Percentiles rank a stretch among this genome's conserved stretches.
Conservation (phyloP, 331 rosid species). For the Cucumis variabilis region DNA sequence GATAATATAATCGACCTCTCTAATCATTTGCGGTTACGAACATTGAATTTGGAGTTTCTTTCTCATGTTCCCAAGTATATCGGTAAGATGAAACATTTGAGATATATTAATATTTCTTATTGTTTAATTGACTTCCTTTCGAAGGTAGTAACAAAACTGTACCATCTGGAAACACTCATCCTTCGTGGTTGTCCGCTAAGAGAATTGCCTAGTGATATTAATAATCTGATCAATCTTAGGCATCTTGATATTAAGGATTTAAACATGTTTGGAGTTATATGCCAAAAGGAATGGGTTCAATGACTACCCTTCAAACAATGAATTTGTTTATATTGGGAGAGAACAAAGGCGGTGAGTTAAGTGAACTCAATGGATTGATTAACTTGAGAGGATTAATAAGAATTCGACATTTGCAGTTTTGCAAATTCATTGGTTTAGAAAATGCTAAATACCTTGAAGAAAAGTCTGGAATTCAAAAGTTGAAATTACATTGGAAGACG, state of each 20-base stretch:
- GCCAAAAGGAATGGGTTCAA: not conserved
- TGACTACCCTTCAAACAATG: not conserved
- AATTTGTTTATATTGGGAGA: not conserved
- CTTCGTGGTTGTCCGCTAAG: not conserved
- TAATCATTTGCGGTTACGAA: not conserved
- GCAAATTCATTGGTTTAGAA: not conserved
- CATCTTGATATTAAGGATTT: not conserved
- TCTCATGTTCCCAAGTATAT: too few species aligned
- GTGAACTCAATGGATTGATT: not conserved
- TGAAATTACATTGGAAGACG: not conserved
- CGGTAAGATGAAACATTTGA: slow-evolving; percentile 9
- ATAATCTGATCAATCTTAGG: not conserved
- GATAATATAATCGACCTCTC: too few species aligned
- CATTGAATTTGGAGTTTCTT: not conserved
- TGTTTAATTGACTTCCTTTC: not conserved
- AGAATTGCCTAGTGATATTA: not conserved
- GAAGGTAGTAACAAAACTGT: not conserved
- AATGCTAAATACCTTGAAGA: too few species aligned
- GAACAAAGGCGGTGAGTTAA: not conserved
- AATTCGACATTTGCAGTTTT: not conserved
- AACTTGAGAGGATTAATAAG: not conserved
- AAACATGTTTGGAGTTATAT: not conserved
- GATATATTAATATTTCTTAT: not conserved
- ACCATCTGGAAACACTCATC: slow-evolving; percentile 7
- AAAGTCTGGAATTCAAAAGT: not conserved